Evolutionary conservation across 1,284 basidiomycete genomes (phyloP), one percentile per base, ranked within the genome.

Genomic region (Leccinum fallax): DNA sequence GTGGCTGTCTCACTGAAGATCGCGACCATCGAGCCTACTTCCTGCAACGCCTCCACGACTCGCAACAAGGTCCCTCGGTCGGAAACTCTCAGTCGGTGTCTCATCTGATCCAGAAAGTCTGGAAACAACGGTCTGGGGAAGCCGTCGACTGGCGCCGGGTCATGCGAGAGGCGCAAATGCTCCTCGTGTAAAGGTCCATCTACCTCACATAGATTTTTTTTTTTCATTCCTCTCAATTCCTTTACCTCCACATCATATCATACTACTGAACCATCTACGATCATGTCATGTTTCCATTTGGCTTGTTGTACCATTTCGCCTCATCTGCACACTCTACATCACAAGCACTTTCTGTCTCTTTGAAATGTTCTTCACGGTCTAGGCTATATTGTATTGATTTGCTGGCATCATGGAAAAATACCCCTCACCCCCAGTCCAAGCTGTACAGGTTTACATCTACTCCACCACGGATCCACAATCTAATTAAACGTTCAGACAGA

Each of bases 1-100:
- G 84, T 63, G 90, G 90, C 1, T 86, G 83, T 68, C 80, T 93
- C 62, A 86, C 88, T 63, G 83, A 86, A 69, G 77, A 84, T 56
- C 56, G 46, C 8, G 62, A 62, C 2, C 79, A 86, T 65, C 81
- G 83, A 58, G 53, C 64, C 1, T 79, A 80, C 65, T 78, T 92
- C 34, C 65, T 78, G 38, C 68, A 70, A 15, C 76, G 84, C 57
- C 78, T 93, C 55, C 69, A 78, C 61, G 78, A 77, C 46, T 48
- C 46, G 64, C 84, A 87, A 66, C 79, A 81, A 52, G 73, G 73
- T 7, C 82, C 84, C 55, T 76, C 78, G 28, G 80, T 84, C 51
- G 89, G 88, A 30, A 93, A 93, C 69, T 86, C 87, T 61, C 69
- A 75, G 30, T 80, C 84, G 62, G 86, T 90, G 34, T 74, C 76